Base-by-base conservation (phyloP, 2,329 filamentous ascomycete genomes). In the Exophiala sp. region DNA sequence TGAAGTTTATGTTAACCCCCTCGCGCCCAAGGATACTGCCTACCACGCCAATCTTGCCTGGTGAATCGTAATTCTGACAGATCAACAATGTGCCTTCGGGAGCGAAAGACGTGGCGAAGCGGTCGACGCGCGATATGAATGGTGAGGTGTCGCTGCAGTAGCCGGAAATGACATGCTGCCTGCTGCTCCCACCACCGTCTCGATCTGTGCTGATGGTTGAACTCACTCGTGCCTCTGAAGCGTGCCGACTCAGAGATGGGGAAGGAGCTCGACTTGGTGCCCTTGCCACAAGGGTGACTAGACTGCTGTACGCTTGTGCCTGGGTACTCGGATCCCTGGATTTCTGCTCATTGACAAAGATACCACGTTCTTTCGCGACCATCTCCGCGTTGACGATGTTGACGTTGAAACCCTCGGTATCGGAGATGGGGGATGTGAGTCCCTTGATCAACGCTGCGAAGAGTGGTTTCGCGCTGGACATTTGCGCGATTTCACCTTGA, bases 361-460 rank as follows among this genome's bases (percentile, higher is more conserved):
- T 87, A 2, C 88, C 88, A 62, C 87, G 87, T 63, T 91, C 86
- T 59, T 83, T 85, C 16, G 88, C 88, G 11, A 91, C 81, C 21
- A 91, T 75, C 40, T 83, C 79, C 0, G 88, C 88, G 65, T 94
- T 92, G 62, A 94, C 88, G 55, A 94, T 90, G 71, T 91, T 92
- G 63, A 91, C 85, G 64, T 87, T 85, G 10, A 82, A 69, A 0
- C 80, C 84, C 35, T 86, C 84, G 0, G 78, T 75, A 52, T 84
- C 83, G 52, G 82, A 86, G 61, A 92, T 87, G 1, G 83, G 82
- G 1, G 80, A 78, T 5, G 88, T 79, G 0, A 94, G 78, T 0
- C 89, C 89, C 67, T 91, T 91, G 60, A 92, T 82, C 1, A 92
- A 74, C 0, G 88, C 88, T 0, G 89, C 88, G 60, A 89, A 89